Evolutionary conservation across 176 grass and related monocot genomes (phyloP).

Genomic region (Bonia amplexicaulis): DNA sequence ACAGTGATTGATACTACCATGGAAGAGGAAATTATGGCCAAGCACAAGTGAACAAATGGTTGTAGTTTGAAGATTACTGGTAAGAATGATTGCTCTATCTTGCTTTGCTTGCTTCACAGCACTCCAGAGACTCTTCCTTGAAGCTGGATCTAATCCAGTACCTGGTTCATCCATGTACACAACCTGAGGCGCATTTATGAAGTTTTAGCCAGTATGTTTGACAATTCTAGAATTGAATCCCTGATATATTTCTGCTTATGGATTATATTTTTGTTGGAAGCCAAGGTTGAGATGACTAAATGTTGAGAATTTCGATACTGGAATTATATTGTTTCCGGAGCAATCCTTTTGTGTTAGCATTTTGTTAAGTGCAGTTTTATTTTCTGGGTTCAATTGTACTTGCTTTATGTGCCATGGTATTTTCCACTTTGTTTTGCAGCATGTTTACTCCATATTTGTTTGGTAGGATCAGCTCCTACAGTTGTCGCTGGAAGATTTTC

Average conservation of each 20-base stretch:
- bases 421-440: conserved; percentile 41
- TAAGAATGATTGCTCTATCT: conserved; percentile 68
- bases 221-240: neutral
- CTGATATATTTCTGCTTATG: neutral
- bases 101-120: conserved; percentile 62
- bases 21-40: neutral
- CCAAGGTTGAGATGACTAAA: neutral
- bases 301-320: neutral
- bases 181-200: conserved; percentile 22
- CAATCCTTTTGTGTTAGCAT: neutral
- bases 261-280: neutral
- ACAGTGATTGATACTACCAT: neutral
- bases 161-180: conserved; percentile 81
- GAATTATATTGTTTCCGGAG: neutral
- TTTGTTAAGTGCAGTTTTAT: neutral
- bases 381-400: conserved; percentile 2
- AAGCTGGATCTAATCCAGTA: conserved; percentile 68
- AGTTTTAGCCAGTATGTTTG: no score
- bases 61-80: conserved; percentile 44
- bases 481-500: neutral
- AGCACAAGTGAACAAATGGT: neutral
- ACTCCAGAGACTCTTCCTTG: conserved; percentile 61
- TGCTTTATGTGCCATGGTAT: conserved; percentile 20
- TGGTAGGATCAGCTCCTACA: neutral
- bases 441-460: conserved; percentile 84